phyloP scores from a whole-genome alignment of 1,284 basidiomycete species.

The Boletus holoroseus region DNA sequence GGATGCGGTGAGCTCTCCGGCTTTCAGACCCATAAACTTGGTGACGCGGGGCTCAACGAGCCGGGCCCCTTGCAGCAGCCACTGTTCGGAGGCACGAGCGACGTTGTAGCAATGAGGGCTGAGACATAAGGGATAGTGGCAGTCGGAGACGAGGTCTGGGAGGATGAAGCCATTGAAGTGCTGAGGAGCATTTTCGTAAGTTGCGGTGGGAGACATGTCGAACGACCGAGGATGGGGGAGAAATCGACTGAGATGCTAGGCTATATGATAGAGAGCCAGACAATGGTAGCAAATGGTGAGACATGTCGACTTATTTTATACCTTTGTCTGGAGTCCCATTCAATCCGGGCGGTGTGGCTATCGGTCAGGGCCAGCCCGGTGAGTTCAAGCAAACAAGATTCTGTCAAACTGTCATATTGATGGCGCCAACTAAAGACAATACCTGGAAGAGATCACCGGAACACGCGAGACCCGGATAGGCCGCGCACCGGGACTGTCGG shows the following conservation, averaged over 20 bases:
- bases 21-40: slow-evolving; percentile 54
- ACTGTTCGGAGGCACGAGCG: slow-evolving; percentile 51
- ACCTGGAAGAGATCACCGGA: neutral
- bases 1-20: slow-evolving; percentile 60
- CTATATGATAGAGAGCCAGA: slow-evolving; percentile 17
- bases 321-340: slow-evolving; percentile 5
- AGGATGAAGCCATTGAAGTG: slow-evolving; percentile 45
- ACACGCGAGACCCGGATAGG: neutral
- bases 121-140: slow-evolving; percentile 49
- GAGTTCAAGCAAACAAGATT: neutral
- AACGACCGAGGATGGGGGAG: neutral
- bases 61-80: slow-evolving; percentile 51
- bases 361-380: neutral
- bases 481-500: neutral
- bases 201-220: slow-evolving; percentile 29
- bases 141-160: slow-evolving; percentile 61
- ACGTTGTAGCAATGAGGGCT: slow-evolving; percentile 51
- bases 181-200: slow-evolving; percentile 11
- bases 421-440: slow-evolving; percentile 2
- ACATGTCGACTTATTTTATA: slow-evolving; percentile 28
- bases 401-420: slow-evolving; percentile 6
- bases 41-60: slow-evolving; percentile 47
- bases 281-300: slow-evolving; percentile 17
- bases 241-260: neutral
- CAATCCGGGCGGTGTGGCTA: slow-evolving; percentile 1